Evolutionary conservation across 2,329 filamentous ascomycete genomes (phyloP), one percentile per base, ranked within the genome.

Genomic region (Sarocladiaceae sp.): DNA sequence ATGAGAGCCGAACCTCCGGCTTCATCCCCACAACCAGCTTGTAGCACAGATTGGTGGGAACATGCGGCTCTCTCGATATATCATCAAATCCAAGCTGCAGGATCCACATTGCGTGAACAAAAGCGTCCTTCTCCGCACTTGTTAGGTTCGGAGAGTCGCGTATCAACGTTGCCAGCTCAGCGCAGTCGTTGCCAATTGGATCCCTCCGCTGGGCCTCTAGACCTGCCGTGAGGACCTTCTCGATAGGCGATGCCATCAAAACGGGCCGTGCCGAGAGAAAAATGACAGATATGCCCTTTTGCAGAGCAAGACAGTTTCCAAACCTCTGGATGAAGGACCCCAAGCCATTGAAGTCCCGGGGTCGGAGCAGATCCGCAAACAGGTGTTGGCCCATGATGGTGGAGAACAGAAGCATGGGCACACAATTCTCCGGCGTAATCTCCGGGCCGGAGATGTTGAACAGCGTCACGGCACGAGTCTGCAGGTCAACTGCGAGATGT

Each of bases 371-470:
- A 44, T 78, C 72, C 50, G 66, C 71, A 3, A 78, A 61, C 26
- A 68, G 62, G 42, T 76, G 71, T 5, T 73, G 59, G 31, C 69
- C 67, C 1, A 73, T 51, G 4, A 66, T 45, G 13, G 60, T 57
- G 4, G 69, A 64, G 52, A 73, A 73, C 13, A 73, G 53, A 43
- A 72, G 68, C 9, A 66, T 59, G 1, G 67, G 61, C n/a, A 69
- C 53, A 29, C 59, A 63, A 10, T 50, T 43, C 12, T 47, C 45
- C 12, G 44, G 45, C 26, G 48, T 47, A 39, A 37, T 48, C 13
- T 48, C 46, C 9, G 41, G 27, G 45, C 50, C 41, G 48, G 53
- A 48, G 47, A 61, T 53, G 23, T 51, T 56, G 40, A 61, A 68
- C 49, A 64, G 68, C 33, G 57, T 54, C 16, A 73, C 57, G 20